Percentiles rank a stretch among this genome's conserved stretches.
Conservation (phyloP, 2,329 filamentous ascomycete species). For the Colletotrichum nymphaeae region DNA sequence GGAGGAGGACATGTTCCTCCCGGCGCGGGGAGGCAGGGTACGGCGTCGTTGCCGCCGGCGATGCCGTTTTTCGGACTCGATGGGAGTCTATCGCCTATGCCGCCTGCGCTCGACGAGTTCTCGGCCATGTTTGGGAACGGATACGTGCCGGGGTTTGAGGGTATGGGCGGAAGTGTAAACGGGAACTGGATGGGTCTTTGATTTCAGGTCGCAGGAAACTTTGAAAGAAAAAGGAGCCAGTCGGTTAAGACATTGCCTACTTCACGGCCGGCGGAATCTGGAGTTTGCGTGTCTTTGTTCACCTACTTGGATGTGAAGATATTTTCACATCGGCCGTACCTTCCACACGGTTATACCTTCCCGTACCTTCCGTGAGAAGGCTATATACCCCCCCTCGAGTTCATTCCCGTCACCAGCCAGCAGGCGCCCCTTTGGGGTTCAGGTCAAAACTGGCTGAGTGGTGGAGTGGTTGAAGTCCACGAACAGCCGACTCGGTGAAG, state of each 20-base stretch:
- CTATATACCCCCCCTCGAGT: too few relatives aligned
- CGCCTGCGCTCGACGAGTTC: constrained; percentile 52
- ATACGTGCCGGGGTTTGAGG: constrained; percentile 23
- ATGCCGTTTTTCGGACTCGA: constrained; percentile 52
- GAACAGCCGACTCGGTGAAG: too few relatives aligned
- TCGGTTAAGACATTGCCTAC: neutral
- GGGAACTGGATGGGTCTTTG: constrained; percentile 30
- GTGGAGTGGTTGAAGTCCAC: neutral
- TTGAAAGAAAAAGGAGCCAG: neutral
- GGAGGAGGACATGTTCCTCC: constrained; percentile 27
- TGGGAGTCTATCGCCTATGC: constrained; percentile 50
- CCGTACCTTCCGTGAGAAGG: too few relatives aligned
- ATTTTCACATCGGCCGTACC: accelerated
- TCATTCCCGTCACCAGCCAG: too few relatives aligned
- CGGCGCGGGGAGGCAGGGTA: constrained; percentile 25
- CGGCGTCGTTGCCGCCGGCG: constrained; percentile 41
- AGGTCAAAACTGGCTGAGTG: too few relatives aligned
- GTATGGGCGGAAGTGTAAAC: constrained; percentile 16
- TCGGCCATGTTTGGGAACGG: constrained; percentile 34
- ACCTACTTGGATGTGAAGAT: neutral
- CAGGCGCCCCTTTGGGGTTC: too few relatives aligned
- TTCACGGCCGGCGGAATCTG: neutral
- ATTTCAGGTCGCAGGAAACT: neutral
- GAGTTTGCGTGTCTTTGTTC: neutral
- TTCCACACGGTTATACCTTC: too few relatives aligned